phyloP scores from a whole-genome alignment of 352 stramenopile species.

The Peronospora farinosa region DNA sequence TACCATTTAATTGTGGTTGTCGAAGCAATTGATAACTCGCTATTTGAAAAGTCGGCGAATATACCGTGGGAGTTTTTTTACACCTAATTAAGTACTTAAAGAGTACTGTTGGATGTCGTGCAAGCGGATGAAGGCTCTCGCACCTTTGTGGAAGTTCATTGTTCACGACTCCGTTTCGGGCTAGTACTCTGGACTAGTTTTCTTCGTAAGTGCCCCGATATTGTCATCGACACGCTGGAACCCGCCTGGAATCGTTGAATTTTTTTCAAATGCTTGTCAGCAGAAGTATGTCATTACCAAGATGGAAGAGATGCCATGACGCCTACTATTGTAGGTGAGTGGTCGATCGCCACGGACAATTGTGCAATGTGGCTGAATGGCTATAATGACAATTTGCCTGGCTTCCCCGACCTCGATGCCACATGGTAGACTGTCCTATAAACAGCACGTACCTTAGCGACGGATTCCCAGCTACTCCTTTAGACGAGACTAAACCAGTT shows the following conservation, averaged over 20 bases:
- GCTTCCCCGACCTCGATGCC: slow-evolving; percentile 89
- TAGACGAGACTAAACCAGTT: slow-evolving; percentile 86
- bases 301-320: slow-evolving; percentile 92
- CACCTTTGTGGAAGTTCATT: slow-evolving; percentile 93
- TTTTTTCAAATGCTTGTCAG: slow-evolving; percentile 89
- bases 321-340: slow-evolving; percentile 94
- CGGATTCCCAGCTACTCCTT: slow-evolving; percentile 87
- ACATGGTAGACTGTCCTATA: slow-evolving; percentile 73
- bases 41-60: slow-evolving; percentile 95
- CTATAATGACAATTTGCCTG: slow-evolving; percentile 88
- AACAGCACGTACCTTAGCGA: slow-evolving; percentile 87
- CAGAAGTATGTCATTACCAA: slow-evolving; percentile 84
- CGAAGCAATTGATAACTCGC: slow-evolving; percentile 79
- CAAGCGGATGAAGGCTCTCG: slow-evolving; percentile 88
- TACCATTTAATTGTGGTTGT: slow-evolving; percentile 89
- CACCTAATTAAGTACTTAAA: slow-evolving; percentile 88
- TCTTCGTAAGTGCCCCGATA: slow-evolving; percentile 85
- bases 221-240: slow-evolving; percentile 92
- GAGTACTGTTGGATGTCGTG: slow-evolving; percentile 96
- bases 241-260: slow-evolving; percentile 63
- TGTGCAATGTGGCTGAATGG: slow-evolving; percentile 85
- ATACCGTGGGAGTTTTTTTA: slow-evolving; percentile 95
- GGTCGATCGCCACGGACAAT: slow-evolving; percentile 86
- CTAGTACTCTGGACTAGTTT: slow-evolving; percentile 63
- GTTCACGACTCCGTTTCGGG: slow-evolving; percentile 94